Evolutionary conservation across 441 rosid species (phyloP).

Genomic region (Populus trichocarpa): DNA sequence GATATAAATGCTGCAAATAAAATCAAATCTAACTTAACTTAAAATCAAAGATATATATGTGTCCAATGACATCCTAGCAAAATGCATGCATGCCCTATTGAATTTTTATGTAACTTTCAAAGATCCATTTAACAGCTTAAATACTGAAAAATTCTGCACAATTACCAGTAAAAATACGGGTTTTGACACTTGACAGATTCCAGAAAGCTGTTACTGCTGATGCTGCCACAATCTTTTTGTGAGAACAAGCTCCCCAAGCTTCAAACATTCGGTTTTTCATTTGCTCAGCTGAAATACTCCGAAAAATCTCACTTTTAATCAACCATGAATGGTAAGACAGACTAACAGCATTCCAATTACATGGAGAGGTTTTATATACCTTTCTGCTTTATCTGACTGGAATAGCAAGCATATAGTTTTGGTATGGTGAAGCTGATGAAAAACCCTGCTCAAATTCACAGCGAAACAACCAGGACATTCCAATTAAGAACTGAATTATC

Average conservation of each 20-base stretch:
- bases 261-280: slow-evolving; percentile 42
- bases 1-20: slow-evolving; percentile 67
- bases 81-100: no score
- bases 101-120: not conserved
- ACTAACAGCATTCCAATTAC: not conserved
- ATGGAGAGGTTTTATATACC: slow-evolving; percentile 31
- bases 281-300: slow-evolving; percentile 46
- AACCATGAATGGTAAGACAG: not conserved
- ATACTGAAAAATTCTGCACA: not conserved
- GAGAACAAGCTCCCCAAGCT: slow-evolving; percentile 79
- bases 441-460: slow-evolving; percentile 59
- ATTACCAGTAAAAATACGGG: slow-evolving; percentile 73
- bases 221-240: slow-evolving; percentile 76
- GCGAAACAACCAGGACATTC: not conserved
- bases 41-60: no score
- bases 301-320: slow-evolving; percentile 8
- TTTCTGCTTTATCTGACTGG: slow-evolving; percentile 50
- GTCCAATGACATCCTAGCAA: no score
- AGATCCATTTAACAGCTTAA: not conserved
- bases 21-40: not conserved
- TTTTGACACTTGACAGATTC: slow-evolving; percentile 71
- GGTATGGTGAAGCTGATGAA: slow-evolving; percentile 76
- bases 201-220: slow-evolving; percentile 82
- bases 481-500: not conserved
- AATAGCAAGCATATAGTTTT: slow-evolving; percentile 59